These are phyloP conservation scores for Rhodotorula paludigena DNA, from an alignment of 768 basidiomycete genomes.

Conservation along the genomic window DNA sequence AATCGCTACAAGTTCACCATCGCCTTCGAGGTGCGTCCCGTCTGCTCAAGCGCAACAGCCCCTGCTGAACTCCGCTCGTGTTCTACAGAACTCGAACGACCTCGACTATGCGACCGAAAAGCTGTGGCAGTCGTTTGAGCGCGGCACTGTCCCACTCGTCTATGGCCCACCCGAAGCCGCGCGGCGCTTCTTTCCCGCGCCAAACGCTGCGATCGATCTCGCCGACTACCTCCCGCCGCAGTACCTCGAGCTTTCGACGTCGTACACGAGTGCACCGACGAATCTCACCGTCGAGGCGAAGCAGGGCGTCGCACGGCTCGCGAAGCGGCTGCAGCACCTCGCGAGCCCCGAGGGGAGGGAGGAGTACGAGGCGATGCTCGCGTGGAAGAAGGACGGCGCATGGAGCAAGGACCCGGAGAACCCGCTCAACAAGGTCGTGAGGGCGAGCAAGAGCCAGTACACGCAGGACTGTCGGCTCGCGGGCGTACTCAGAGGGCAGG, in stretches of 20 bases:
- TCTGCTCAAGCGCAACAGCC: background rate
- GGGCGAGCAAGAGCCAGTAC: background rate
- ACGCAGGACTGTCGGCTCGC: slow-evolving; percentile 29
- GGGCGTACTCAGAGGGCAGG: slow-evolving; percentile 6
- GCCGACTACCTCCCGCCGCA: slow-evolving; percentile 24
- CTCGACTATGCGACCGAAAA: slow-evolving; percentile 36
- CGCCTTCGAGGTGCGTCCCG: slow-evolving; percentile 15
- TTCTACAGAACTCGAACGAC: slow-evolving; percentile 28
- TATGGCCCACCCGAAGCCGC: slow-evolving; percentile 21
- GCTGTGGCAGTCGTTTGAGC: slow-evolving; percentile 33
- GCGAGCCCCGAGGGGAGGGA: slow-evolving; percentile 17
- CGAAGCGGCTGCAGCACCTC: slow-evolving; percentile 19
- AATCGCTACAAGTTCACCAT: slow-evolving; percentile 20
- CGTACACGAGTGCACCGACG: background rate
- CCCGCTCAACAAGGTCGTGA: slow-evolving; percentile 30
- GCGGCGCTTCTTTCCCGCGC: slow-evolving; percentile 13
- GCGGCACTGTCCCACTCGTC: slow-evolving; percentile 32
- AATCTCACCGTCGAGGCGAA: slow-evolving; percentile 14
- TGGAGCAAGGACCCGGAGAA: slow-evolving; percentile 10
- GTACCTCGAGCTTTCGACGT: background rate
- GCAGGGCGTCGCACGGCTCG: slow-evolving; percentile 15
- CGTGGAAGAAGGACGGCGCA: slow-evolving; percentile 19
- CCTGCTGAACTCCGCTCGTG: no score
- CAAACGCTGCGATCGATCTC: slow-evolving; percentile 31
- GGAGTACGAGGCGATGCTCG: slow-evolving; percentile 34